Conservation (phyloP, 176 grass and related monocot genomes). For the Oryza meridionalis region DNA sequence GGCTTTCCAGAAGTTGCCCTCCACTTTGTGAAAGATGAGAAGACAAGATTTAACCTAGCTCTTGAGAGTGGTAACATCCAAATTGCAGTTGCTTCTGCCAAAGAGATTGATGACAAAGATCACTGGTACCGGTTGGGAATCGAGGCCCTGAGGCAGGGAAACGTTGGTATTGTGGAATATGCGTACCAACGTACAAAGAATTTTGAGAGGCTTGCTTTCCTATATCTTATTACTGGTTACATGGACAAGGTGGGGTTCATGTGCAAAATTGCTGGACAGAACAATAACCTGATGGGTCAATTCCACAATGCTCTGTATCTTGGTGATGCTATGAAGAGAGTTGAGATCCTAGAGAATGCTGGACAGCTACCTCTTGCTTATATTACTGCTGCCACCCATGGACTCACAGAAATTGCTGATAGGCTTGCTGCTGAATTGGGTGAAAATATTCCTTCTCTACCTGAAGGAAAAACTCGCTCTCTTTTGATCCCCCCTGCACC, state of each 20-base stretch:
- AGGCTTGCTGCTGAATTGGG: conserved; percentile 85
- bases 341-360: conserved; percentile 87
- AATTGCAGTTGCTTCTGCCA: conserved; percentile 97
- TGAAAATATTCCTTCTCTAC: conserved; percentile 80
- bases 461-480: conserved; percentile 66
- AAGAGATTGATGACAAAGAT: conserved; percentile 99
- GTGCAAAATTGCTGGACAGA: conserved; percentile 91
- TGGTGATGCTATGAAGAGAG: conserved; percentile 82
- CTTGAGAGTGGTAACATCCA: conserved; percentile 98
- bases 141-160: conserved; percentile 93
- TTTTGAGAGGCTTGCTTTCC: conserved; percentile 96
- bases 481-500: conserved; percentile 82
- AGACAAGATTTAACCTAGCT: conserved; percentile 94
- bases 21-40: conserved; percentile 99
- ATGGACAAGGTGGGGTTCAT: conserved; percentile 90
- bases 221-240: conserved; percentile 96
- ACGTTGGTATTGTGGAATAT: conserved; percentile 98
- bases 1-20: conserved; percentile 99
- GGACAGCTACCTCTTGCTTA: conserved; percentile 95
- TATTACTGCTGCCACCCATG: conserved; percentile 83
- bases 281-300: conserved; percentile 94
- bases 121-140: conserved; percentile 96
- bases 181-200: conserved; percentile 97
- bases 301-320: conserved; percentile 98
- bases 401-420: conserved; percentile 77